Evolutionary conservation across 2,329 filamentous ascomycete species (phyloP), one percentile per base, ranked within the genome.

Genomic region (Akanthomyces lecanii): DNA sequence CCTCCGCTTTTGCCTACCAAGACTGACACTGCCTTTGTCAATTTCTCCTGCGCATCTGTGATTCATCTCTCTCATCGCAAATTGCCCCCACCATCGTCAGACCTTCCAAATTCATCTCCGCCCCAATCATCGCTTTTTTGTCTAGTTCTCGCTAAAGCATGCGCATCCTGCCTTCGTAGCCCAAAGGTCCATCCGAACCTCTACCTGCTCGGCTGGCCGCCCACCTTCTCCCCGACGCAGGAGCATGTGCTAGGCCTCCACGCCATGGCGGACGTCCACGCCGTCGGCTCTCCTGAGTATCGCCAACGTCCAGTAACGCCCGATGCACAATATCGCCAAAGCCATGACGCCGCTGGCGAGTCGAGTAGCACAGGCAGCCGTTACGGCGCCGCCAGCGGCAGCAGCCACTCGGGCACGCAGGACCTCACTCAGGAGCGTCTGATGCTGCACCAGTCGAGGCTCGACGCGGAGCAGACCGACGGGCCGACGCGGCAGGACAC

Each of bases 311-410:
- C 55, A 14, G 38, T 44, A 18, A 64, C 62, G 4, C 62, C 62
- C 10, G 62, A 64, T 30, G 16, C 50, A 7, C 50, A 54, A 56
- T 76, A 75, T 66, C 67, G 71, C 65, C 71, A 68, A 14, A 77
- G 76, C 68, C 75, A 78, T 67, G 79, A 81, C 51, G 51, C 28
- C 12, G 75, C 75, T 10, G 78, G 77, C 65, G 79, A 80, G 67
- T 77, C 80, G 61, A 82, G 78, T 65, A 70, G 69, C 16, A 66
- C 71, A n/a, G 73, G 69, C 4, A 76, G 74, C 63, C 63, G 70
- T 25, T 65, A 63, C 44, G 67, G 69, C 38, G 67, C 66, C 18
- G 40, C 67, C 40, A 65, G 47, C 47, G 14, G 25, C 36, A 52
- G 57, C 36, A 52, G 47, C 57, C 48, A 52, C 33, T 45, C 42